Conservation (phyloP, 2,329 filamentous ascomycete species). For the Botrytis pseudocinerea region DNA sequence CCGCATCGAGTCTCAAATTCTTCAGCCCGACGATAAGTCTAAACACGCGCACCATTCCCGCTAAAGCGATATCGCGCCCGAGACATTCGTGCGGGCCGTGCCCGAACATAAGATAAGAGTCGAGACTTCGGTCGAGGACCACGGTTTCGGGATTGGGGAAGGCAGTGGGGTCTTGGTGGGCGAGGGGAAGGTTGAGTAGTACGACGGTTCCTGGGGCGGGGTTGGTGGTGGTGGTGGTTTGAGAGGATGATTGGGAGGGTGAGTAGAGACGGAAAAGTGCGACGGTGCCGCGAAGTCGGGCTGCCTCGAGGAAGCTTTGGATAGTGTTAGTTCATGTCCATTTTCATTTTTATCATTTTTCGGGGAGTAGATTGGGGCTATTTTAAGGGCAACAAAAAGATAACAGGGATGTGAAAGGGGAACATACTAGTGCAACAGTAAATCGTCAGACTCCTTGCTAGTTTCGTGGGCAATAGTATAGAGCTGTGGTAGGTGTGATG, state of each 20-base stretch:
- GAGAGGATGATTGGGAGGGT: not conserved
- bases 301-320: constrained; percentile 64
- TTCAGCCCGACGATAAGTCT: constrained; percentile 35
- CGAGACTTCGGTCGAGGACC: constrained; percentile 61
- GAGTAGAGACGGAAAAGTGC: constrained; percentile 53
- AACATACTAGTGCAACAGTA: constrained; percentile 58
- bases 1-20: constrained; percentile 25
- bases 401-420: not conserved
- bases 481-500: constrained; percentile 59
- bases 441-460: constrained; percentile 58
- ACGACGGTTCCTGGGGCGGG: constrained; percentile 59
- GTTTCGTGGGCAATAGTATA: constrained; percentile 58
- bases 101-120: constrained; percentile 64
- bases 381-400: not conserved
- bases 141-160: constrained; percentile 64
- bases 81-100: constrained; percentile 63
- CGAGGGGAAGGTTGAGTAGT: constrained; percentile 60
- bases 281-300: constrained; percentile 65
- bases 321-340: not conserved
- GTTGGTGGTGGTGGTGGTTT: constrained; percentile 47
- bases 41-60: constrained; percentile 55
- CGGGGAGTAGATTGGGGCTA: too few species aligned
- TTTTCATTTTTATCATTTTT: not conserved
- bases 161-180: constrained; percentile 55
- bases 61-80: constrained; percentile 62